Conservation (phyloP, 257 asterid species). For the Perilla frutescens region DNA sequence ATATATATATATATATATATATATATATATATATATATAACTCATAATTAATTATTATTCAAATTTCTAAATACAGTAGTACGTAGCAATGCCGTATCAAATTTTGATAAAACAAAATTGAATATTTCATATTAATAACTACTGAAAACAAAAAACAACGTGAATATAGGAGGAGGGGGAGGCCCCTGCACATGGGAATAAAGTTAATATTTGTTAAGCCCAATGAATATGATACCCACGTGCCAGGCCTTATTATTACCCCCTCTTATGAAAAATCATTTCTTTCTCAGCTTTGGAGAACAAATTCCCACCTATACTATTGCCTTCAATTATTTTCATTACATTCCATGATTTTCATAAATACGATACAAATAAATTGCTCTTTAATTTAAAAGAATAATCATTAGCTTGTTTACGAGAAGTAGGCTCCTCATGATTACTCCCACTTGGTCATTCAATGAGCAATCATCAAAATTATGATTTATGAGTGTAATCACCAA, state of each 20-base stretch:
- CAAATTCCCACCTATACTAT: conserved; percentile 35
- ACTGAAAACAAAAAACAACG: not conserved
- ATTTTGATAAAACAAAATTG: too few relatives aligned
- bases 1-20: too few relatives aligned
- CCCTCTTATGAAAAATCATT: conserved; percentile 37
- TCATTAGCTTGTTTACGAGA: conserved; percentile 18
- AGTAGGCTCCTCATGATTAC: conserved; percentile 48
- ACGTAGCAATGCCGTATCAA: too few relatives aligned
- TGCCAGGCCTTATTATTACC: conserved; percentile 42
- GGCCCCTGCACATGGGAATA: conserved; percentile 48
- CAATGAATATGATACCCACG: conserved; percentile 57
- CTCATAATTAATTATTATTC: too few relatives aligned
- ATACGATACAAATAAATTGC: not conserved
- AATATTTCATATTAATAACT: too few relatives aligned
- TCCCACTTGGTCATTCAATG: conserved; percentile 44
- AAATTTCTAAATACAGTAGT: too few relatives aligned
- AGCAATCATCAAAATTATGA: conserved; percentile 36
- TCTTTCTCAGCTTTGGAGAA: conserved; percentile 42
- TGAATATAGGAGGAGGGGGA: not conserved
- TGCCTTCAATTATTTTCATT: not conserved
- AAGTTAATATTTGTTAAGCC: conserved; percentile 38
- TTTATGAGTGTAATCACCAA: conserved; percentile 14
- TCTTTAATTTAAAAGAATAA: conserved; percentile 1
- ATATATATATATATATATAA: too few relatives aligned
- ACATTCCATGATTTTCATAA: not conserved